These are phyloP conservation scores for Boletus smithii DNA, from an alignment of 1,284 basidiomycete genomes.

Conservation along the genomic window DNA sequence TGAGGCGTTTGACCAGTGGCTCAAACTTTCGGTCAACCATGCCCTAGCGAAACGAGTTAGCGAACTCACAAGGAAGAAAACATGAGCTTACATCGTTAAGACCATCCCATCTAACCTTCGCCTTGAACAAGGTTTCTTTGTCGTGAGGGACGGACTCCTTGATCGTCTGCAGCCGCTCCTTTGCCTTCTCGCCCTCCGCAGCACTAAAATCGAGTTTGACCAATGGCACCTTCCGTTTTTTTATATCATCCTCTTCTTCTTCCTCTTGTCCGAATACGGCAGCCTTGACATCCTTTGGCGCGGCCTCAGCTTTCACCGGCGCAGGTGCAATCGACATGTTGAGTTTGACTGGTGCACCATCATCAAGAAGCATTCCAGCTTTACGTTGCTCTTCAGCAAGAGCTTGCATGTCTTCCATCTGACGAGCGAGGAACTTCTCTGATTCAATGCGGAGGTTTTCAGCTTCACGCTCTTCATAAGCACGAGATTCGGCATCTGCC, in stretches of 20 bases:
- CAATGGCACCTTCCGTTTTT: conserved; percentile 75
- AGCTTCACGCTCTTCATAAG: conserved; percentile 78
- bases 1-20: conserved; percentile 72
- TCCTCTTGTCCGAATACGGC: conserved; percentile 72
- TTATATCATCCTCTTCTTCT: conserved; percentile 78
- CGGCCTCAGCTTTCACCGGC: conserved; percentile 45
- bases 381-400: conserved; percentile 84
- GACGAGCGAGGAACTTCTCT: conserved; percentile 81
- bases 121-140: conserved; percentile 72
- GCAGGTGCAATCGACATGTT: conserved; percentile 63
- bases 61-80: conserved; percentile 4
- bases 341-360: conserved; percentile 82
- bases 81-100: conserved; percentile 70
- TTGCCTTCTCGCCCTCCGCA: conserved; percentile 73
- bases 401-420: conserved; percentile 89
- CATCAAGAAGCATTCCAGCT: conserved; percentile 84
- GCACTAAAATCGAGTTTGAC: conserved; percentile 85
- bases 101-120: conserved; percentile 83
- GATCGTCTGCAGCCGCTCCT: conserved; percentile 75
- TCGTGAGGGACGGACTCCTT: conserved; percentile 66
- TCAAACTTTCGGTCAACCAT: conserved; percentile 80
- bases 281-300: conserved; percentile 48
- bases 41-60: conserved; percentile 39
- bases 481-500: conserved; percentile 78
- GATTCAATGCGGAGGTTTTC: conserved; percentile 83